A percentile compares a stretch with the other conserved stretches of the same genome.
Evolutionary conservation across 2,329 filamentous ascomycete genomes (phyloP).

Genomic region (Ilyonectria sp.): DNA sequence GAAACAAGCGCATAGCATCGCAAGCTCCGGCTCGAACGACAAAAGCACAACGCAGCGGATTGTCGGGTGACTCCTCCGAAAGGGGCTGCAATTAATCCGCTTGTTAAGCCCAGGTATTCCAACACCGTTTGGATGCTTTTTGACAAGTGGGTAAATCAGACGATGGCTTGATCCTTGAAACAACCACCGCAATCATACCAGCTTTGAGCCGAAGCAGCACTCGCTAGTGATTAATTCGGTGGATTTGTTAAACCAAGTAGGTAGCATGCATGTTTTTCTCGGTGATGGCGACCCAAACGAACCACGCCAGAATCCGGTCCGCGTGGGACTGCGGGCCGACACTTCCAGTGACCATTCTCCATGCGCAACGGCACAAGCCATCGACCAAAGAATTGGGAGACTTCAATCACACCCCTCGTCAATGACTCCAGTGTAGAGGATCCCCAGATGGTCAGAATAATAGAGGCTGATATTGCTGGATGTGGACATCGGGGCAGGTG

Average conservation of each 20-base stretch:
- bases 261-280: neutral
- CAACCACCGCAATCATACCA: neutral
- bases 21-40: neutral
- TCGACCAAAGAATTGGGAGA: neutral
- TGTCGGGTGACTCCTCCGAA: conserved; percentile 1
- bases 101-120: conserved; percentile 1
- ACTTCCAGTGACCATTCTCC: conserved; percentile 3
- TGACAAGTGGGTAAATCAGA: neutral
- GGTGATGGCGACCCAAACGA: neutral
- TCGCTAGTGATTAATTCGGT: neutral
- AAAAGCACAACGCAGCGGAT: neutral
- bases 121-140: neutral
- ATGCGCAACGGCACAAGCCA: neutral
- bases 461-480: neutral
- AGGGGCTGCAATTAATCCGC: neutral
- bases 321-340: conserved; percentile 12
- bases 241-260: neutral
- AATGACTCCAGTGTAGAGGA: neutral
- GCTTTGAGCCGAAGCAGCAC: neutral
- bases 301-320: neutral
- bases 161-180: neutral
- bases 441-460: neutral
- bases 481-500: neutral
- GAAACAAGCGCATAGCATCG: neutral
- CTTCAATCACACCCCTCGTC: neutral